Base-by-base conservation (phyloP, 805 yeast species). In the Starmerella powellii region DNA sequence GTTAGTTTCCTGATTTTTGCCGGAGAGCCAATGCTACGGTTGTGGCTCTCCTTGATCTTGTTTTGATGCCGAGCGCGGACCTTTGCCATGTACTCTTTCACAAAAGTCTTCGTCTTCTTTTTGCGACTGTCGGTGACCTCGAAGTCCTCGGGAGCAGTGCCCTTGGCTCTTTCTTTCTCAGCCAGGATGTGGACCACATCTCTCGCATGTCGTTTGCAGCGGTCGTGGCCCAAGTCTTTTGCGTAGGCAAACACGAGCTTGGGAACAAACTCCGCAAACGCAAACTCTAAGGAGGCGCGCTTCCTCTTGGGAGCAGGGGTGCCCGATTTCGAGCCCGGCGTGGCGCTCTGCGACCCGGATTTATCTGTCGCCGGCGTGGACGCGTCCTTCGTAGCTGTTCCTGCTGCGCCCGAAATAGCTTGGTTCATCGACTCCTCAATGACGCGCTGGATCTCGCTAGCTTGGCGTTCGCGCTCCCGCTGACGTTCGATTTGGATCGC, bases 201-300 rank as follows among this genome's bases (percentile, higher is more conserved):
- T 46, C 75, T 72, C 2, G 95, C 83, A 61, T 86, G 80, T 30
- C 70, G 70, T 61, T 87, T 88, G 39, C 84, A 56, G 42, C 74
- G 69, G 4, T 81, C 94, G 44, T 74, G 76, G 4, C 85, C 86
- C 18, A 88, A 66, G 41, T 75, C 77, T 2, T 66, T 57, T 49
- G 74, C 79, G 58, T 80, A 74, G 50, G 73, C 74, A 49, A 76
- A 76, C 41, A 87, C 67, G 55, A 81, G 60, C 54, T 86, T 85
- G 8, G 96, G 96, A 10, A 88, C 81, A 51, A 74, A 67, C 13
- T 68, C 62, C 1, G 95, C 96, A 57, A 88, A 74, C 26, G 65
- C 17, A 12, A 32, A 4, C 19, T 38, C 35, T 10, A 24, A 23
- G 3, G 35, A 2, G 2, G 29, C 20, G 10, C 10, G 26, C 26